A percentile compares a stretch with the other conserved stretches of the same genome.
These are phyloP conservation scores for Isabelozyma heimii DNA, from an alignment of 805 yeast genomes.

Conservation along the genomic window DNA sequence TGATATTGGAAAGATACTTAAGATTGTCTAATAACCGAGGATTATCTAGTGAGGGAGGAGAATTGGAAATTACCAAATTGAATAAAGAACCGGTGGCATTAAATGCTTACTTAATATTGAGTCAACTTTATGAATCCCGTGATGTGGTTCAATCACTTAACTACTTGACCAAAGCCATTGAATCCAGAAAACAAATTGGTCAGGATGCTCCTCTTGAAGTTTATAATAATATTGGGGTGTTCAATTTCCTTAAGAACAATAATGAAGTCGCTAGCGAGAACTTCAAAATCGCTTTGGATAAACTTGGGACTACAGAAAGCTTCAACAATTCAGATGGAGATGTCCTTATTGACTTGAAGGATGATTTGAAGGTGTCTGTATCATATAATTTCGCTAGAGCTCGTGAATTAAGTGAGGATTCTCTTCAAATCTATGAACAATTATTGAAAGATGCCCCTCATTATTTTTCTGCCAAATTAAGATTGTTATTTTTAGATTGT, in stretches of 20 bases:
- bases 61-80: constrained; percentile 18
- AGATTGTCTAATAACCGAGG: constrained; percentile 54
- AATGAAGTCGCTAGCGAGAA: constrained; percentile 53
- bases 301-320: constrained; percentile 24
- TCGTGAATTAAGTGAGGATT: constrained; percentile 46
- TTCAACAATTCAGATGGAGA: constrained; percentile 43
- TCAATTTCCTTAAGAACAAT: constrained; percentile 66
- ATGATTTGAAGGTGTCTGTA: constrained; percentile 30
- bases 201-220: constrained; percentile 57
- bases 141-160: constrained; percentile 68
- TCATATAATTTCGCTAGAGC: constrained; percentile 77
- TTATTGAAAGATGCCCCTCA: constrained; percentile 63
- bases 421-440: constrained; percentile 49
- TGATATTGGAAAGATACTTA: constrained; percentile 67
- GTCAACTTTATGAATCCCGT: constrained; percentile 65
- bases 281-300: constrained; percentile 51
- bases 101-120: constrained; percentile 66
- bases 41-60: constrained; percentile 15
- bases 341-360: constrained; percentile 16
- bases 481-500: constrained; percentile 63
- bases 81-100: constrained; percentile 55
- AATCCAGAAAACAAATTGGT: constrained; percentile 38
- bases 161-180: constrained; percentile 60
- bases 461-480: constrained; percentile 71
- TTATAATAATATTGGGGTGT: constrained; percentile 81